phyloP scores from a whole-genome alignment of 176 grass and related monocot genomes.

The Carex parvula region DNA sequence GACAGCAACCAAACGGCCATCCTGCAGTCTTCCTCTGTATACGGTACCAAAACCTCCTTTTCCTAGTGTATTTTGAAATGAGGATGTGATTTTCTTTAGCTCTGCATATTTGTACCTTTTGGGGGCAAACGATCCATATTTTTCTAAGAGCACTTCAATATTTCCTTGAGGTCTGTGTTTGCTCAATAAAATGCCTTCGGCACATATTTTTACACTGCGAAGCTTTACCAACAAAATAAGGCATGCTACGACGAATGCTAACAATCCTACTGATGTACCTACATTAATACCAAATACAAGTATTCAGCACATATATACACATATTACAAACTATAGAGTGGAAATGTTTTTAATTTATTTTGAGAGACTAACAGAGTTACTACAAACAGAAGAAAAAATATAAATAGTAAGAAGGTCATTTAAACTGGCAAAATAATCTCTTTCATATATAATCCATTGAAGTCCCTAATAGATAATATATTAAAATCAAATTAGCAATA shows the following conservation, averaged over 20 bases:
- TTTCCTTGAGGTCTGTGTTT: conserved; percentile 19
- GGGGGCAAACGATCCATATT: conserved; percentile 27
- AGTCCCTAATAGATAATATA: not conserved
- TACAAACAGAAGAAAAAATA: not conserved
- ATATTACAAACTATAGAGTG: no score
- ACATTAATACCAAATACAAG: no score
- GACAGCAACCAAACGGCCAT: conserved; percentile 37
- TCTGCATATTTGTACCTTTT: conserved; percentile 50
- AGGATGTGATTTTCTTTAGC: conserved; percentile 46
- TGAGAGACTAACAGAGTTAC: not conserved
- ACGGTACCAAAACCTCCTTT: conserved; percentile 56
- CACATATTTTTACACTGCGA: not conserved
- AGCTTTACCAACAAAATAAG: not conserved
- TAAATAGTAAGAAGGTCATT: not conserved
- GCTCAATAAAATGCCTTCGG: not conserved
- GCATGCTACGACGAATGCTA: not conserved
- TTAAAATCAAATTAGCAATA: not conserved
- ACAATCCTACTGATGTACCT: no score
- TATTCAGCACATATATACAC: no score
- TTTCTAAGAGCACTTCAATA: conserved; percentile 34
- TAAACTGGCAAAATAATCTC: no score
- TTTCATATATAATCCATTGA: not conserved
- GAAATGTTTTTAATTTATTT: no score
- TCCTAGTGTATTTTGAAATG: conserved; percentile 44
- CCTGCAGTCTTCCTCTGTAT: conserved; percentile 31